These are phyloP conservation scores for Cylindrodendrum hubeiense DNA, from an alignment of 2,329 filamentous ascomycete genomes.

Conservation along the genomic window DNA sequence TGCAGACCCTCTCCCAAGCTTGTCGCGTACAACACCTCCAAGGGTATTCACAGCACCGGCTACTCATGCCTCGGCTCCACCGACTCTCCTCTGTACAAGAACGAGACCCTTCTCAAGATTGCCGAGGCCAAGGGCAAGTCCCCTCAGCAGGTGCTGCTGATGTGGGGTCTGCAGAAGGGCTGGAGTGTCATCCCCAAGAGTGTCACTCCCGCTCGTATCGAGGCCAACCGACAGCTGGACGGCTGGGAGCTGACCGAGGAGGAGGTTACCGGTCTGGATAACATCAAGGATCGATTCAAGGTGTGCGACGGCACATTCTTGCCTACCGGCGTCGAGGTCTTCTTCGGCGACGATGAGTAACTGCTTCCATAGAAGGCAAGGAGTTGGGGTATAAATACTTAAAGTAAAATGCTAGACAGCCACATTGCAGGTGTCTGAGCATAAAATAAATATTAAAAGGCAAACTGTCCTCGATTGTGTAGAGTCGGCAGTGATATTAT, in stretches of 20 bases:
- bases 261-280: constrained; percentile 77
- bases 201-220: constrained; percentile 79
- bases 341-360: constrained; percentile 86
- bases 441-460: constrained; percentile 3
- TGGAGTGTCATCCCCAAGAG: constrained; percentile 90
- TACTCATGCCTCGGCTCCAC: constrained; percentile 82
- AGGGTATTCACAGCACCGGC: constrained; percentile 80
- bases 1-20: constrained; percentile 86
- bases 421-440: constrained; percentile 1
- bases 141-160: constrained; percentile 80
- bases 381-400: not conserved
- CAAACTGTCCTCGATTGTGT: not conserved
- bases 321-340: constrained; percentile 75
- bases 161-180: constrained; percentile 85
- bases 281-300: constrained; percentile 83
- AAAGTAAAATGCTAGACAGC: constrained; percentile 1
- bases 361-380: not conserved
- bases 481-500: not conserved
- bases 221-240: constrained; percentile 80
- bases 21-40: constrained; percentile 76
- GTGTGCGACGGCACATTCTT: constrained; percentile 82
- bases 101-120: constrained; percentile 71
- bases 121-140: constrained; percentile 76
- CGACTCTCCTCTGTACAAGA: constrained; percentile 77
- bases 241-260: constrained; percentile 80